Percentiles rank a stretch among this genome's conserved stretches.
phyloP scores from a whole-genome alignment of 768 basidiomycete genomes.

The Kwoniella newhampshirensis region DNA sequence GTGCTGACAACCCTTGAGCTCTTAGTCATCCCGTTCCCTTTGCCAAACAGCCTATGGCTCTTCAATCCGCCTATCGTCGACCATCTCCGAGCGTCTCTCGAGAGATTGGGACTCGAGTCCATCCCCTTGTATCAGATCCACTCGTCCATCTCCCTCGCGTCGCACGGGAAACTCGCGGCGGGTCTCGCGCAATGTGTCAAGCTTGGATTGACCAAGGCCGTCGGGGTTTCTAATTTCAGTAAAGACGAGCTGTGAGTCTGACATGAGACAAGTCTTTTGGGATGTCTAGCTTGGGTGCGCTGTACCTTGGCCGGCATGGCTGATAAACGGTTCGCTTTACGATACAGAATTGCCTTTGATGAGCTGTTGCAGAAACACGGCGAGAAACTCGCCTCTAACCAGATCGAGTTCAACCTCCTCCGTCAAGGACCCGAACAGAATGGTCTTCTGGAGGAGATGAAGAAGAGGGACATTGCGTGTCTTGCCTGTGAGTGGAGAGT shows the following conservation, averaged over 20 bases:
- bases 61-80: conserved; percentile 47
- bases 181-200: conserved; percentile 47
- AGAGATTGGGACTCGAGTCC: conserved; percentile 31
- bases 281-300: background rate
- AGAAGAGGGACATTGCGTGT: conserved; percentile 45
- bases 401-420: conserved; percentile 52
- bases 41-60: conserved; percentile 10
- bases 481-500: conserved; percentile 44
- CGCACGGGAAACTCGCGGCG: conserved; percentile 37
- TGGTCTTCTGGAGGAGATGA: conserved; percentile 49
- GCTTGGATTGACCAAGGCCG: conserved; percentile 45
- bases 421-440: conserved; percentile 44
- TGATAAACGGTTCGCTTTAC: background rate
- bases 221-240: conserved; percentile 50
- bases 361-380: conserved; percentile 39
- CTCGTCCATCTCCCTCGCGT: conserved; percentile 36
- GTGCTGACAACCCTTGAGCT: background rate
- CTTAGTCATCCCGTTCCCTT: conserved; percentile 9
- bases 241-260: conserved; percentile 45
- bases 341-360: conserved; percentile 39
- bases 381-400: conserved; percentile 50
- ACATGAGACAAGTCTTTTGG: too few relatives aligned
- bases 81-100: conserved; percentile 37
- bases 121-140: conserved; percentile 35
- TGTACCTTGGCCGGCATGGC: too few relatives aligned